Evolutionary conservation across 2,329 filamentous ascomycete genomes (phyloP), one percentile per base, ranked within the genome.

Genomic region (Nemania abortiva): DNA sequence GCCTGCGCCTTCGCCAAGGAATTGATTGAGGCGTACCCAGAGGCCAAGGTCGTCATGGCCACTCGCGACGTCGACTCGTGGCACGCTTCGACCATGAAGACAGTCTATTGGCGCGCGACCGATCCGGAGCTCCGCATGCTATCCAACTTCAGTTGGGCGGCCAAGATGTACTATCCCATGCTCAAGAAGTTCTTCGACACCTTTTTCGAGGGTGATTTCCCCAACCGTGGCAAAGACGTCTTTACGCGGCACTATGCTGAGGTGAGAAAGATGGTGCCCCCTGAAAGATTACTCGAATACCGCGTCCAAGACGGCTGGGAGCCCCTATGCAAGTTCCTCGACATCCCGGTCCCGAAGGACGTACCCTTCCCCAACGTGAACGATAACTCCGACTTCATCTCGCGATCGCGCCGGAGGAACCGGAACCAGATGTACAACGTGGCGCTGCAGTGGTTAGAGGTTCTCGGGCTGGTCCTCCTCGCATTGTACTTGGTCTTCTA

Each of bases 1-100:
- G 87, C 88, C 27, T 87, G 89, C 53, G 87, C 88, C 52, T 93
- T 93, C 75, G 88, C 88, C 62, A 86, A 89, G 78, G 90, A 92
- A 78, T 84, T 93, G 69, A 90, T 92, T 70, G 87, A 90, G 75
- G 89, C 89, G 18, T 93, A 92, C 77, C 91, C 91, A 1, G 88
- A 92, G 64, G 91, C 91, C 66, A 92, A 92, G 80, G 87, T 92
- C 63, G 85, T 93, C 57, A 82, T 93, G 70, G 91, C 89, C 15
- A 90, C 86, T 66, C 86, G 90, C 54, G 88, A 91, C 66, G 87
- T 91, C 45, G 84, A 92, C 77, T 87, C 87, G 49, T 92, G 90
- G 84, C 81, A 85, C 75, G 81, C 82, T 15, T 89, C 88, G 53
- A 89, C 88, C 22, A 87, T 90, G 86, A 89, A 89, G 80, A 92